Percentiles rank a stretch among this genome's conserved stretches.
Evolutionary conservation across 1,139 yeast species (phyloP).

Genomic region (Suhomyces coccinellae): DNA sequence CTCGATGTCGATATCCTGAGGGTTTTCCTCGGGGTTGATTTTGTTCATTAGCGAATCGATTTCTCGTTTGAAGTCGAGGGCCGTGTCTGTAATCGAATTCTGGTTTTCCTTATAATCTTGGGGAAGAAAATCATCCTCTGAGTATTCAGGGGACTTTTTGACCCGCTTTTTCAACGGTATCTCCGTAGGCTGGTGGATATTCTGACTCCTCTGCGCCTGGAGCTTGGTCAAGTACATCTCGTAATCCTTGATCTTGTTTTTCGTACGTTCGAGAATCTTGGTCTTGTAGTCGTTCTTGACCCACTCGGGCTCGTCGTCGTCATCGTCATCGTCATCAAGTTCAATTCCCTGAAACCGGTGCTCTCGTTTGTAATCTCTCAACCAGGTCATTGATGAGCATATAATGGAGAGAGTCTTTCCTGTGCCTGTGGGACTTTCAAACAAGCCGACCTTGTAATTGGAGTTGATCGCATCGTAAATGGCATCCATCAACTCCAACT

Average conservation of each 20-base stretch:
- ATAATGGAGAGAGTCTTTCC: slow-evolving; percentile 89
- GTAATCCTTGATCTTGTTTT: slow-evolving; percentile 37
- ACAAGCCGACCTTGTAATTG: slow-evolving; percentile 69
- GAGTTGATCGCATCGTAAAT: slow-evolving; percentile 63
- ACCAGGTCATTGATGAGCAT: slow-evolving; percentile 86
- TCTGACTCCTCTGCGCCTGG: slow-evolving; percentile 15
- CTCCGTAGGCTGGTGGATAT: too few relatives aligned
- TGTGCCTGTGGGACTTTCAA: slow-evolving; percentile 95
- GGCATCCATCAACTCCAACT: slow-evolving; percentile 71
- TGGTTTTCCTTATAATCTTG: slow-evolving; percentile 36
- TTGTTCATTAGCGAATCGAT: slow-evolving; percentile 44
- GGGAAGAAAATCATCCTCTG: slow-evolving; percentile 37
- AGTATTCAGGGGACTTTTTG: slow-evolving; percentile 6
- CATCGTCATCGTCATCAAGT: slow-evolving; percentile 23
- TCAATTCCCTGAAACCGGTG: slow-evolving; percentile 33
- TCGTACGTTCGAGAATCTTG: slow-evolving; percentile 30
- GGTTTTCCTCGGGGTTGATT: slow-evolving; percentile 28
- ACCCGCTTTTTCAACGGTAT: neutral
- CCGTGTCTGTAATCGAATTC: slow-evolving; percentile 23
- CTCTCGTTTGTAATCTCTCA: slow-evolving; percentile 56
- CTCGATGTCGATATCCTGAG: slow-evolving; percentile 21
- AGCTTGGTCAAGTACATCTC: slow-evolving; percentile 39
- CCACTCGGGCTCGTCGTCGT: slow-evolving; percentile 64
- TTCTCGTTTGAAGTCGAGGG: slow-evolving; percentile 37
- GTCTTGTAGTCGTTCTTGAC: slow-evolving; percentile 47